Conservation (phyloP, 2,329 filamentous ascomycete genomes). For the Botrytis deweyae region DNA sequence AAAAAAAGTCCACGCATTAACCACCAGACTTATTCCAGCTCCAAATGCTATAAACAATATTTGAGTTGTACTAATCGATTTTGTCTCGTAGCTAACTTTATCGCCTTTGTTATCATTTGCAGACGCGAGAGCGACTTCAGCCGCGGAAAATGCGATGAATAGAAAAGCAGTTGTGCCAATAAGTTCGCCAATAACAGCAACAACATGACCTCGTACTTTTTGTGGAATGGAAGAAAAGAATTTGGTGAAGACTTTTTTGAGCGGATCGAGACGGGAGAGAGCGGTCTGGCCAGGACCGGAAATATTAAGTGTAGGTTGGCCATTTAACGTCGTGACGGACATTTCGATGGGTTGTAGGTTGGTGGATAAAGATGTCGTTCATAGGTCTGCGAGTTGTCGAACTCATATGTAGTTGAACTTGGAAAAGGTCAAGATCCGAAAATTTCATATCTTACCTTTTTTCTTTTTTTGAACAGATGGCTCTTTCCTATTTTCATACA, state of each 20-base stretch:
- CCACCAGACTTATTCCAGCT: constrained; percentile 41
- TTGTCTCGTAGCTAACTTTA: constrained; percentile 14
- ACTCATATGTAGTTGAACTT: not conserved
- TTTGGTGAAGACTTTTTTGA: constrained; percentile 27
- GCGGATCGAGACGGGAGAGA: constrained; percentile 27
- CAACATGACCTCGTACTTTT: constrained; percentile 44
- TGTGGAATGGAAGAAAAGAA: constrained; percentile 27
- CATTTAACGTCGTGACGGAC: constrained; percentile 22
- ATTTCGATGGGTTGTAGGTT: constrained; percentile 15
- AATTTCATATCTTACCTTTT: not conserved
- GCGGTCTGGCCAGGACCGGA: constrained; percentile 24
- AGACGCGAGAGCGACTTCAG: constrained; percentile 31
- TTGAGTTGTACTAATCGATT: constrained; percentile 32
- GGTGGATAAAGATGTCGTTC: constrained; percentile 11
- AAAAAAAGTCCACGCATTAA: constrained; percentile 55
- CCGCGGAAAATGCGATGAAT: constrained; percentile 37
- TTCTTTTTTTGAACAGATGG: not conserved
- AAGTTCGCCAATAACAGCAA: constrained; percentile 51
- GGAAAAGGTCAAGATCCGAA: not conserved
- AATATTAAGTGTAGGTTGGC: constrained; percentile 28
- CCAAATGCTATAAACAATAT: constrained; percentile 33
- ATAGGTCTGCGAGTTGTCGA: constrained; percentile 14
- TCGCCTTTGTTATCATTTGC: constrained; percentile 32
- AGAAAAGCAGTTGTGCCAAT: constrained; percentile 48
- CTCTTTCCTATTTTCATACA: not conserved